Evolutionary conservation across 2,329 filamentous ascomycete species (phyloP).

Genomic region (Cladosporium velox): DNA sequence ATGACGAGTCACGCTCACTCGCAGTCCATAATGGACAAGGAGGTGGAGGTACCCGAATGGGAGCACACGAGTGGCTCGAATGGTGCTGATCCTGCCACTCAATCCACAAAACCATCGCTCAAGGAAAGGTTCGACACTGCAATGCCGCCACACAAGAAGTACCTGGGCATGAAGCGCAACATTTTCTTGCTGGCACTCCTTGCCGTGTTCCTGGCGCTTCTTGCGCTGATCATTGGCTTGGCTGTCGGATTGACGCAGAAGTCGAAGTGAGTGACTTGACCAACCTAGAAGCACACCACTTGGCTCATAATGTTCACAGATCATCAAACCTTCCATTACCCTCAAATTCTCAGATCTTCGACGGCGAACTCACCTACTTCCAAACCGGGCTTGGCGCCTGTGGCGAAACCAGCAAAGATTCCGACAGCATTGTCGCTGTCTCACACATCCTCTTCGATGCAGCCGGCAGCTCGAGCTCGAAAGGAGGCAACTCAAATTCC

Average conservation of each 20-base stretch:
- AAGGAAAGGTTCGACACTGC: constrained; percentile 37
- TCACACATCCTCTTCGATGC: constrained; percentile 69
- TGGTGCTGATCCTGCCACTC: background rate
- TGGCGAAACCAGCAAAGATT: constrained; percentile 56
- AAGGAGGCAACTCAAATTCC: constrained; percentile 53
- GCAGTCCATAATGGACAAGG: constrained; percentile 17
- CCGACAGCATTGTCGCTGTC: constrained; percentile 66
- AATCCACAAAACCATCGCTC: background rate
- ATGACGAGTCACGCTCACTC: constrained; percentile 7
- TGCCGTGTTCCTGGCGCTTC: constrained; percentile 36
- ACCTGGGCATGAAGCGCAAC: constrained; percentile 43
- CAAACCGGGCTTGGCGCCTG: constrained; percentile 68
- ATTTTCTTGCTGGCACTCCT: constrained; percentile 41
- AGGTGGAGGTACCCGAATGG: constrained; percentile 32
- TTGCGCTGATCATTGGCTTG: constrained; percentile 46
- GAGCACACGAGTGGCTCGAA: constrained; percentile 24
- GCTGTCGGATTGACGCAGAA: constrained; percentile 40
- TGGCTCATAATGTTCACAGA: constrained; percentile 24
- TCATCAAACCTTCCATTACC: constrained; percentile 54
- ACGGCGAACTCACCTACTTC: constrained; percentile 71
- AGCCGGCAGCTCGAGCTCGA: constrained; percentile 41
- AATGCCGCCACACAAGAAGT: constrained; percentile 42
- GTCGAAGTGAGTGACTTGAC: constrained; percentile 20
- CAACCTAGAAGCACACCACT: background rate
- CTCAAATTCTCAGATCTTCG: constrained; percentile 54